Base-by-base conservation (phyloP, 176 grass and related monocot species). In the Oryza glumipatula region DNA sequence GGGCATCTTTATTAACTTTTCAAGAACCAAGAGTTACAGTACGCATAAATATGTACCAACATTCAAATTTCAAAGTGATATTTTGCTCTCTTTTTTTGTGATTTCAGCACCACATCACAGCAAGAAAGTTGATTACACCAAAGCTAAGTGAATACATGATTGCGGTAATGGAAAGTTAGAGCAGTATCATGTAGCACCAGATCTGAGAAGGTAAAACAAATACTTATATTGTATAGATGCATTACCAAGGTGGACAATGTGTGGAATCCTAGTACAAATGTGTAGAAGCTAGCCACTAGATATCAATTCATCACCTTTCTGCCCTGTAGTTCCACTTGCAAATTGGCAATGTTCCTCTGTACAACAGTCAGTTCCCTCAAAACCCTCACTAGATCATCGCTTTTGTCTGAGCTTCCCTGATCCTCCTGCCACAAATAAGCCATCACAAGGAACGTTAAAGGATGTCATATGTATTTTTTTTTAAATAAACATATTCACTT, bases 291-390 rank as follows among this genome's bases (percentile, higher is more conserved):
- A 90, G 56, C 14, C 67, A 22, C 7, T 19, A 6, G 74, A 52
- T 13, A 48, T 43, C 39, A 52, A 68, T 26, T 65, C 19, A 83
- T 73, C 68, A 99, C 96, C 93, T 99, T 99, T 90, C 96, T 93
- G 36, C 96, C 96, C 36, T 99, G 96, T 78, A 99, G 81, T 80
- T 99, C 96, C 16, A 99, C 96, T 86, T 99, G 96, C 81, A 99
- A 75, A 92, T 96, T 99, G 71, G 96, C 91, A 51, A 99, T 94
- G 84, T 94, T 94, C 77, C 89, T 52, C 54, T 99, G 96, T 21
- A 91, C 88, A 14, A 88, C 87, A 33, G 93, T 99, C 71, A 99
- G 91, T 82, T 99, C 89, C 67, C 91, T 92, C 81, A 99, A 86
- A n/a, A 99, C 89, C 86, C 76, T 94, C 76, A 96, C 91, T 70